Percentiles rank a stretch among this genome's conserved stretches.
Conservation (phyloP, 1,139 yeast species). For the Suhomyces bribrorum region DNA sequence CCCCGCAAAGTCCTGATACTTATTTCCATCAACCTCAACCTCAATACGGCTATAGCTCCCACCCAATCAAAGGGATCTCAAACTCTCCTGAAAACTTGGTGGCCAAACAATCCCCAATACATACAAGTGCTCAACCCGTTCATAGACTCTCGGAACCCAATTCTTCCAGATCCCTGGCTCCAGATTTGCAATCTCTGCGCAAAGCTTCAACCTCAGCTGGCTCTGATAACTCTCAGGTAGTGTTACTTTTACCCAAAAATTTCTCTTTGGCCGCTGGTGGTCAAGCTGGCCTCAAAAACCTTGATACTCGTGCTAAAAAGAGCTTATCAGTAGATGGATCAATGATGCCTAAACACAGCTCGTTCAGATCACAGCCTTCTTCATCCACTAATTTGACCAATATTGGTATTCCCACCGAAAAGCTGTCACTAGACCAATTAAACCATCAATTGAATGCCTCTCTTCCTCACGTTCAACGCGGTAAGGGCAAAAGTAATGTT, state of each 20-base stretch:
- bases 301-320: conserved; percentile 18
- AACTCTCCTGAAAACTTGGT: conserved; percentile 23
- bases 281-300: conserved; percentile 4
- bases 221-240: conserved; percentile 33
- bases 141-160: conserved; percentile 38
- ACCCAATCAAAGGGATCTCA: conserved; percentile 32
- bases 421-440: conserved; percentile 5
- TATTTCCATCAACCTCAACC: conserved; percentile 17
- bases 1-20: neutral
- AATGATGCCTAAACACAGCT: conserved; percentile 9
- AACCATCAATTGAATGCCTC: conserved; percentile 1
- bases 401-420: conserved; percentile 19
- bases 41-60: conserved; percentile 15
- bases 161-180: conserved; percentile 33
- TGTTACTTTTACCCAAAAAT: conserved; percentile 47
- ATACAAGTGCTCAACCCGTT: neutral
- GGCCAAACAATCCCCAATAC: conserved; percentile 13
- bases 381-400: conserved; percentile 23
- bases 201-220: neutral
- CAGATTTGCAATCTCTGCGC: conserved; percentile 1
- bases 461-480: neutral
- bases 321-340: conserved; percentile 34
- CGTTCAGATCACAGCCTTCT: conserved; percentile 8
- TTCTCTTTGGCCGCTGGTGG: conserved; percentile 35
- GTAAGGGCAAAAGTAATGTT: too few relatives aligned